These are phyloP conservation scores for Ophiocordyceps robertsii DNA, from an alignment of 2,329 filamentous ascomycete species.

Conservation along the genomic window DNA sequence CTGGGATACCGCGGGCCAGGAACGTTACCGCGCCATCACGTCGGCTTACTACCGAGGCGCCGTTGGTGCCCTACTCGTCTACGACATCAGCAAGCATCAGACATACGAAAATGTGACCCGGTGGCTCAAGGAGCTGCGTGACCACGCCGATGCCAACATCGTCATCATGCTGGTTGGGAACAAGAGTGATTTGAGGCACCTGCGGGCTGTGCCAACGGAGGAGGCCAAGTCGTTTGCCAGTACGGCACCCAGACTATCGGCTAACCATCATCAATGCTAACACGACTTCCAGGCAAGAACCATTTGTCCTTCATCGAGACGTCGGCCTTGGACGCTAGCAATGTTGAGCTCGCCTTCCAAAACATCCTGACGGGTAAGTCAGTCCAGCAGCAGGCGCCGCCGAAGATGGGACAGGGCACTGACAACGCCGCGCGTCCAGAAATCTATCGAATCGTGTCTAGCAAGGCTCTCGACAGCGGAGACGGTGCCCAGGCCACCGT, in stretches of 20 bases:
- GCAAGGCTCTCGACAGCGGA: slow-evolving; percentile 87
- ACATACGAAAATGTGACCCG: slow-evolving; percentile 98
- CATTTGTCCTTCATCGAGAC: slow-evolving; percentile 99
- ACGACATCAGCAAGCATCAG: slow-evolving; percentile 99
- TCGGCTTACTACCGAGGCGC: slow-evolving; percentile 98
- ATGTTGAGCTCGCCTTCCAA: slow-evolving; percentile 98
- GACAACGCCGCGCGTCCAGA: slow-evolving; percentile 38
- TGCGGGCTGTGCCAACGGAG: slow-evolving; percentile 92
- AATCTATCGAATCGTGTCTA: slow-evolving; percentile 98
- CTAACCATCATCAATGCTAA: slow-evolving; percentile 3
- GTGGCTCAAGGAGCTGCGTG: slow-evolving; percentile 97
- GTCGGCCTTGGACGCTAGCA: slow-evolving; percentile 95
- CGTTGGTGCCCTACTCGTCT: slow-evolving; percentile 92
- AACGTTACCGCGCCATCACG: slow-evolving; percentile 97
- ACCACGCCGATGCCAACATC: slow-evolving; percentile 97
- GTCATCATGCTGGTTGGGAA: slow-evolving; percentile 99
- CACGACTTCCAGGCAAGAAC: slow-evolving; percentile 63
- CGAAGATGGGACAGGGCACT: not conserved
- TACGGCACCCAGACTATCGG: slow-evolving; percentile 21
- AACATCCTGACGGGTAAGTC: slow-evolving; percentile 90
- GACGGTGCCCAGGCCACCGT: slow-evolving; percentile 71
- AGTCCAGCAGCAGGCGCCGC: not conserved
- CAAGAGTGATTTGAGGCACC: slow-evolving; percentile 99
- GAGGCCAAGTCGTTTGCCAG: slow-evolving; percentile 97
- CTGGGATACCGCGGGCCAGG: slow-evolving; percentile 98